These are phyloP conservation scores for Rosa multiflora DNA, from an alignment of 306 rosid genomes.

Conservation along the genomic window DNA sequence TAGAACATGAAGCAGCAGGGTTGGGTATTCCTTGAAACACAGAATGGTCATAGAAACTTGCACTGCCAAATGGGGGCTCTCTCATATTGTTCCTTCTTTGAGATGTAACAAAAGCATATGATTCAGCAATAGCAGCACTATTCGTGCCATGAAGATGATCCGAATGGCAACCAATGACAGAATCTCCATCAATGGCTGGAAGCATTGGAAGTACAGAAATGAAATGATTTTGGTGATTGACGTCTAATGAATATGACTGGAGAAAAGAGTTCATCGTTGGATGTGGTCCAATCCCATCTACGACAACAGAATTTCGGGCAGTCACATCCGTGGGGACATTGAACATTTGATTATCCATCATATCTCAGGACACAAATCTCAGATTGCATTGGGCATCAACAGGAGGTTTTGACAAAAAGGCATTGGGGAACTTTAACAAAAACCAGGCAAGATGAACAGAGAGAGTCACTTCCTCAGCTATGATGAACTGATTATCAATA, in stretches of 20 bases:
- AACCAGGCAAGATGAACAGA: background rate
- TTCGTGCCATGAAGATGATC: constrained; percentile 30
- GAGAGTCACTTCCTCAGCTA: background rate
- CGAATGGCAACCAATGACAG: constrained; percentile 18
- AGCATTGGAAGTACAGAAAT: constrained; percentile 48
- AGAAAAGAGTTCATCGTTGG: constrained; percentile 42
- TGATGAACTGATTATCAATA: background rate
- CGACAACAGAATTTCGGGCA: constrained; percentile 29
- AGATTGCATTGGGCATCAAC: background rate
- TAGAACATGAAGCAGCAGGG: constrained; percentile 43
- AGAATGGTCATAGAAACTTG: constrained; percentile 31
- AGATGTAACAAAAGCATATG: constrained; percentile 33
- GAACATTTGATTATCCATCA: constrained; percentile 49
- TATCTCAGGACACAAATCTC: background rate
- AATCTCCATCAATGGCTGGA: constrained; percentile 36
- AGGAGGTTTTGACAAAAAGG: background rate
- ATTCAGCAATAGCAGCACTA: constrained; percentile 23
- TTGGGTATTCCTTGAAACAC: constrained; percentile 41
- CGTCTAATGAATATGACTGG: constrained; percentile 47
- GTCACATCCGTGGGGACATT: constrained; percentile 34
- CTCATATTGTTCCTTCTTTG: constrained; percentile 31
- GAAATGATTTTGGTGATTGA: constrained; percentile 38
- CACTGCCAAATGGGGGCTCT: constrained; percentile 34
- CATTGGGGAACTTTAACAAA: background rate
- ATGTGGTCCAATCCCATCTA: constrained; percentile 41